These are phyloP conservation scores for Calocybe indica DNA, from an alignment of 768 basidiomycete species.

Conservation along the genomic window DNA sequence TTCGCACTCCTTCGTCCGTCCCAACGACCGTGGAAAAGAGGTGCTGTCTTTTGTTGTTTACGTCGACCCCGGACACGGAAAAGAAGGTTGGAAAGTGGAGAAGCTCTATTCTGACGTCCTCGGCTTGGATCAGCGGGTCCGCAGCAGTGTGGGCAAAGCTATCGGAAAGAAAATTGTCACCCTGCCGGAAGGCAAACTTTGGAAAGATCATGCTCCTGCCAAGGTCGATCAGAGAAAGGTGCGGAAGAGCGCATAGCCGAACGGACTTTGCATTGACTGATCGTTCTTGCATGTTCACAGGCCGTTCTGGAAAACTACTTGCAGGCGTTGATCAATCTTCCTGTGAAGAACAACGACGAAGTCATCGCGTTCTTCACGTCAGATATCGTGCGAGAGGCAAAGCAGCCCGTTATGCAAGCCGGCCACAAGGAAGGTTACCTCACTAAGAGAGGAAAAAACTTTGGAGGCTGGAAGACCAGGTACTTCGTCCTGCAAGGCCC, in stretches of 20 bases:
- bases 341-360: conserved; percentile 83
- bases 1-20: conserved; percentile 75
- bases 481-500: conserved; percentile 93
- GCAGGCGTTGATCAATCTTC: conserved; percentile 74
- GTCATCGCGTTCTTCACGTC: conserved; percentile 90
- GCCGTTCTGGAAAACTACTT: conserved; percentile 81
- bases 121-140: conserved; percentile 77
- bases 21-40: conserved; percentile 90
- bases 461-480: conserved; percentile 96
- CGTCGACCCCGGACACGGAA: conserved; percentile 66
- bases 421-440: conserved; percentile 94
- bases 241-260: conserved; percentile 15
- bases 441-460: conserved; percentile 95
- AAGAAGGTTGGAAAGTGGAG: conserved; percentile 79
- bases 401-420: conserved; percentile 69
- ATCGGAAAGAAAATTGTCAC: conserved; percentile 72
- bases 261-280: neutral
- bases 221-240: conserved; percentile 97
- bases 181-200: conserved; percentile 88
- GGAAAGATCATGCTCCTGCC: conserved; percentile 96
- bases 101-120: conserved; percentile 93
- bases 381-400: conserved; percentile 74
- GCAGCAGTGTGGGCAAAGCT: conserved; percentile 58
- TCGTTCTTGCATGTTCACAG: conserved; percentile 25
- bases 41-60: conserved; percentile 82